Percentiles rank a stretch among this genome's conserved stretches.
phyloP scores from a whole-genome alignment of 2,329 filamentous ascomycete genomes.

The Verticillium dahliae region DNA sequence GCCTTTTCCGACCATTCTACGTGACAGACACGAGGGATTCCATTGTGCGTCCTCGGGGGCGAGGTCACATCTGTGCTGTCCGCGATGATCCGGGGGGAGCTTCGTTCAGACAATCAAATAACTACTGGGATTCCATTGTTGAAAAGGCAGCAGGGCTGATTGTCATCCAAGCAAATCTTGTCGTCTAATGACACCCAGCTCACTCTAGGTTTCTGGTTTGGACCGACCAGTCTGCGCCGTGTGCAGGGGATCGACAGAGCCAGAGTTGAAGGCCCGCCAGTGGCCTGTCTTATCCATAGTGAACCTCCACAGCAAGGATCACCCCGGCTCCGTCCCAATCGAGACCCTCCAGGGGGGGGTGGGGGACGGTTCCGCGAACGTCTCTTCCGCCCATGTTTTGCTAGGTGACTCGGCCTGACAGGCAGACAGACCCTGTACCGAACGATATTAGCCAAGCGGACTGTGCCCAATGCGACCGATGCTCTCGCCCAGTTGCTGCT shows the following conservation, averaged over 20 bases:
- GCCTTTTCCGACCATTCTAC: neutral
- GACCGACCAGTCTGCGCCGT: neutral
- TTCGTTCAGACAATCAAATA: neutral
- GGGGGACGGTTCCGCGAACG: neutral
- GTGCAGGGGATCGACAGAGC: neutral
- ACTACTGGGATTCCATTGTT: neutral
- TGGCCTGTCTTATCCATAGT: constrained; percentile 1
- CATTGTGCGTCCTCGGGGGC: neutral
- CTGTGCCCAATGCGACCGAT: neutral
- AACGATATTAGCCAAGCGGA: neutral
- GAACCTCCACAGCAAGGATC: neutral
- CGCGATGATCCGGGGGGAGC: neutral
- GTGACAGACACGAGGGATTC: neutral
- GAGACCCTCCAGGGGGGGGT: neutral
- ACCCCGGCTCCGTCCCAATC: neutral
- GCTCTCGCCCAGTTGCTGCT: neutral
- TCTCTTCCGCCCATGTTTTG: neutral
- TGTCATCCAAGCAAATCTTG: neutral
- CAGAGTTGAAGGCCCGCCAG: neutral
- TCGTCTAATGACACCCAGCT: neutral
- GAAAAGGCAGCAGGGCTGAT: neutral
- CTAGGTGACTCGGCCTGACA: neutral
- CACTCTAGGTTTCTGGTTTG: neutral
- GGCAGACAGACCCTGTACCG: neutral
- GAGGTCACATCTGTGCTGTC: neutral